Conservation (phyloP, 2,329 filamentous ascomycete genomes). For the Scedosporium minutisporum region DNA sequence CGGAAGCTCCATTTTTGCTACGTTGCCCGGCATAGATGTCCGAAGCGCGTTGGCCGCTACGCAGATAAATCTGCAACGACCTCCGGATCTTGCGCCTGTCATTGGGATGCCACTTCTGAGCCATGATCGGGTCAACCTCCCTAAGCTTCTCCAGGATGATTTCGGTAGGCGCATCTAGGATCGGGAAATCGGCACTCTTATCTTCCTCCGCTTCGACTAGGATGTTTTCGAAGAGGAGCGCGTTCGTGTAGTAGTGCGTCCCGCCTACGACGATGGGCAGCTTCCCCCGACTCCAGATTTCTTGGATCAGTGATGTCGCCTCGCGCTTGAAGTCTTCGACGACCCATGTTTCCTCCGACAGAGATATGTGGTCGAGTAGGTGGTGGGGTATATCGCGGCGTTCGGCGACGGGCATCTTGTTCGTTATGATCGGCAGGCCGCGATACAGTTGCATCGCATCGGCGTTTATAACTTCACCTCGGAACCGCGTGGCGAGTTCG, state of each 20-base stretch:
- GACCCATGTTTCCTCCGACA: constrained; percentile 73
- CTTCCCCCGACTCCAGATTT: constrained; percentile 69
- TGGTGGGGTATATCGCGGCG: constrained; percentile 78
- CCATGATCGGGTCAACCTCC: constrained; percentile 83
- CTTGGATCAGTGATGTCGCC: constrained; percentile 58
- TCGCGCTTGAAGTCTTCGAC: constrained; percentile 68
- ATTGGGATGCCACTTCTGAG: constrained; percentile 85
- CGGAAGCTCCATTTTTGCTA: constrained; percentile 24
- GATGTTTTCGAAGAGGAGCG: constrained; percentile 70
- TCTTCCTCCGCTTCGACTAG: constrained; percentile 33
- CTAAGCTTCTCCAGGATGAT: constrained; percentile 62
- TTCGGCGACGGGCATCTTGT: constrained; percentile 73
- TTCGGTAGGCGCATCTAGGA: constrained; percentile 63
- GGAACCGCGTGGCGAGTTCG: constrained; percentile 70
- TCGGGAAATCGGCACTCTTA: constrained; percentile 44
- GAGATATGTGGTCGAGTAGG: constrained; percentile 66
- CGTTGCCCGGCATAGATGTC: constrained; percentile 79
- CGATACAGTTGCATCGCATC: constrained; percentile 98
- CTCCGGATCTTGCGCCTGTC: constrained; percentile 82
- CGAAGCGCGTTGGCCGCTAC: constrained; percentile 71
- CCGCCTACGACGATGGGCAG: constrained; percentile 88
- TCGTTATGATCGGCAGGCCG: constrained; percentile 88
- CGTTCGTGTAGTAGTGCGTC: constrained; percentile 90
- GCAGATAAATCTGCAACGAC: constrained; percentile 81
- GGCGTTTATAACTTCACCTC: constrained; percentile 92